Base-by-base conservation (phyloP, 192 early-diverging fungal genomes). In the Coemansia sp. region DNA sequence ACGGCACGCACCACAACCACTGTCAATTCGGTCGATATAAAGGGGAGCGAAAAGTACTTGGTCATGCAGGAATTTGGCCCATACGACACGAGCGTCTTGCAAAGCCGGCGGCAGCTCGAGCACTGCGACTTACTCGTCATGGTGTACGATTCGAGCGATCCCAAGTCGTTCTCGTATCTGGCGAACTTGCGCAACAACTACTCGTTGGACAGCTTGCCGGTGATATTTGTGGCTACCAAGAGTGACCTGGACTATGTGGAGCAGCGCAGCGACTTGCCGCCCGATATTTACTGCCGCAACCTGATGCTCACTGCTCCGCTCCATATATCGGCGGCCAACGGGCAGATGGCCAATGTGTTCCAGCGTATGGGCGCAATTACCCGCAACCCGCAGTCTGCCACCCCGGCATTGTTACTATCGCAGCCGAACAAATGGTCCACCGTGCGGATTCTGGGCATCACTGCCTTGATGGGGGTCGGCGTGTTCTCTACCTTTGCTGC, bases 51-150 rank as follows among this genome's bases (percentile, higher is more conserved):
- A 57, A 95, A 93, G 56, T 96, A 97, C 64, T 69, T 99, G 15
- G 93, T 97, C 82, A 86, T 99, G 87, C 89, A 96, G 75, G 95
- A 98, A 58, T 90, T 93, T 64, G 92, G 91, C 6, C 83, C 88
- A 0, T 86, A 90, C 57, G 94, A 96, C 45, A 82, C 88, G 9
- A 93, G 96, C 62, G 84, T 99, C 6, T 79, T 99, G 34, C 87
- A 89, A 58, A 96, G 91, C 69, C 87, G 86, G 62, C 89, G 89
- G 49, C 84, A 84, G 57, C 78, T 97, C 21, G 94, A 94, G 43
- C 72, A 79, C 18, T 96, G 91, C 69, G 97, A 99, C 68, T 80
- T 97, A 1, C 69, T 97, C 43, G 91, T 91, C 42, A 90, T 97
- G 76, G 92, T 97, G 4, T 99, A 96, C 70, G 95, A 99, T 55